Percentiles rank a stretch among this genome's conserved stretches.
These are phyloP conservation scores for Dittrichia graveolens DNA, from an alignment of 129 eudicot genomes.

Conservation along the genomic window DNA sequence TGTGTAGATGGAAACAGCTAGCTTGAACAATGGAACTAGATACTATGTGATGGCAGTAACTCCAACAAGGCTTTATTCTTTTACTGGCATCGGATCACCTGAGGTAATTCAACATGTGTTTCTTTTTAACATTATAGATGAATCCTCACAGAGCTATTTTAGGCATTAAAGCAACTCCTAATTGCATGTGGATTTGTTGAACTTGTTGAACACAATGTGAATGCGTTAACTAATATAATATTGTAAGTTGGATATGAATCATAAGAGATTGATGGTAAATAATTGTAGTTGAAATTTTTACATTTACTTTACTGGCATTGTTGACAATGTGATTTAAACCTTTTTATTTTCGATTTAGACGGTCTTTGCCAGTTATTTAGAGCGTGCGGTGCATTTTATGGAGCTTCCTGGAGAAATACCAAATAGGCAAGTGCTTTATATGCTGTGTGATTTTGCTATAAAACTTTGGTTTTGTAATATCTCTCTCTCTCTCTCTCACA, in stretches of 20 bases:
- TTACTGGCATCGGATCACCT: slow-evolving; percentile 75
- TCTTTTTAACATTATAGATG: not conserved
- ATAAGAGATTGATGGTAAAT: not conserved
- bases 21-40: slow-evolving; percentile 64
- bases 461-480: not conserved
- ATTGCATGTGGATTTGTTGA: not conserved
- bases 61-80: slow-evolving; percentile 88
- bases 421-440: slow-evolving; percentile 62
- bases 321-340: slow-evolving; percentile 15
- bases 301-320: slow-evolving; percentile 9
- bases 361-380: slow-evolving; percentile 78
- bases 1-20: slow-evolving; percentile 89
- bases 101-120: slow-evolving; percentile 50
- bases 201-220: not conserved
- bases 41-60: slow-evolving; percentile 96
- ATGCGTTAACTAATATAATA: slow-evolving; percentile 10
- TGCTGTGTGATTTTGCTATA: slow-evolving; percentile 9
- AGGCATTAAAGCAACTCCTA: not conserved
- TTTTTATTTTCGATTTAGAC: slow-evolving; percentile 47
- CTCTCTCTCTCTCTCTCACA: not conserved
- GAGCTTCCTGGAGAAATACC: slow-evolving; percentile 98
- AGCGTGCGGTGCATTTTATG: slow-evolving; percentile 93
- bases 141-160: not conserved
- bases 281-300: not conserved
- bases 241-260: not conserved